Conservation (phyloP, 306 rosid genomes). For the Fragaria nilgerrensis region DNA sequence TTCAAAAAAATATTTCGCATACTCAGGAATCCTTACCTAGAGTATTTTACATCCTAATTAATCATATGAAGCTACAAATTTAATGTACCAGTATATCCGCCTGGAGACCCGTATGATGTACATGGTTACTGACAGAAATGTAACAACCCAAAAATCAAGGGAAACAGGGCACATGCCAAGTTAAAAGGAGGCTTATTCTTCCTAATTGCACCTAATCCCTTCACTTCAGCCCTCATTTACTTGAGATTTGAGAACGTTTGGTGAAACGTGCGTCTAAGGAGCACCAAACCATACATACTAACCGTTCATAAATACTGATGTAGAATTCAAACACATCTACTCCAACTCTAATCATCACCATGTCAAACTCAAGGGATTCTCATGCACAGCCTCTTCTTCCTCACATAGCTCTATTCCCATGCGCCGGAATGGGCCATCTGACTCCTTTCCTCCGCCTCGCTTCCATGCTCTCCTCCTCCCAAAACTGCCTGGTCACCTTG, state of each 20-base stretch:
- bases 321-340: background rate
- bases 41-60: no score
- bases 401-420: conserved; percentile 29
- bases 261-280: background rate
- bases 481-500: conserved; percentile 14
- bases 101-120: no score
- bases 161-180: no score
- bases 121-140: no score
- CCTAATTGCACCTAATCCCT: background rate
- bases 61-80: no score
- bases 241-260: background rate
- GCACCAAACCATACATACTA: background rate
- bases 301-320: background rate
- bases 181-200: no score
- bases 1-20: no score
- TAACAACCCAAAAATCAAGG: no score
- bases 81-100: no score
- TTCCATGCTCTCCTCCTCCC: conserved; percentile 1
- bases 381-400: conserved; percentile 11
- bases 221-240: background rate
- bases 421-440: conserved; percentile 35
- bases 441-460: conserved; percentile 31
- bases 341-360: background rate
- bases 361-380: conserved; percentile 9
- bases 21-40: no score